phyloP scores from a whole-genome alignment of 306 rosid species.

The Pyrus pyrifolia region DNA sequence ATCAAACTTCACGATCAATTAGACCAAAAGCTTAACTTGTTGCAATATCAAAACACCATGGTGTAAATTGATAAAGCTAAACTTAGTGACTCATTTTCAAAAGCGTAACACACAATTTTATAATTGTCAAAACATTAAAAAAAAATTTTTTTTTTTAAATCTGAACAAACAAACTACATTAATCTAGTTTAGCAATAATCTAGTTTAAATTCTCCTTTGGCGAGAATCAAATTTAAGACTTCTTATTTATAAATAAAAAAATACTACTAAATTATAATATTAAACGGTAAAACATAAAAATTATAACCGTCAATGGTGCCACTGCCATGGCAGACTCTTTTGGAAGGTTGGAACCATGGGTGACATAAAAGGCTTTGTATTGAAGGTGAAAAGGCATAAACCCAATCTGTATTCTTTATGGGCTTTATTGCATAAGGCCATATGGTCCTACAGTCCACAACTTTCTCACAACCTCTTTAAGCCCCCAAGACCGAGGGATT shows the following conservation, averaged over 20 bases:
- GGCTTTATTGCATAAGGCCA: not conserved
- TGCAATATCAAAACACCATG: too few relatives aligned
- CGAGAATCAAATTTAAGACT: fast-evolving
- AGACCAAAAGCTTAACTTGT: too few relatives aligned
- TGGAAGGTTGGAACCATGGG: not conserved
- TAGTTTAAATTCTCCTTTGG: fast-evolving
- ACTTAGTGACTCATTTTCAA: not conserved
- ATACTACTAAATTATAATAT: fast-evolving
- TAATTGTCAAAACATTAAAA: too few relatives aligned
- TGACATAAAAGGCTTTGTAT: not conserved
- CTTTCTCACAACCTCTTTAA: not conserved
- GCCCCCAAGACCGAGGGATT: too few relatives aligned
- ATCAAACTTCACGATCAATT: too few relatives aligned
- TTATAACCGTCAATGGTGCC: not conserved
- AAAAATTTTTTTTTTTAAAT: too few relatives aligned
- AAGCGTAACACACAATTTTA: too few relatives aligned
- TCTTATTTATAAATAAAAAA: too few relatives aligned
- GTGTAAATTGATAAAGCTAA: not conserved
- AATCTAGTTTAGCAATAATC: too few relatives aligned
- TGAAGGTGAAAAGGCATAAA: not conserved
- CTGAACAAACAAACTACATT: too few relatives aligned
- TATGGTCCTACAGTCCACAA: not conserved
- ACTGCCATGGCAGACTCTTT: not conserved
- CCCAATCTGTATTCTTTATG: not conserved
- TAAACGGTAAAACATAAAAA: too few relatives aligned